Percentiles rank a stretch among this genome's conserved stretches.
Conservation (phyloP, 768 basidiomycete species). For the Strobilomyces confusus region DNA sequence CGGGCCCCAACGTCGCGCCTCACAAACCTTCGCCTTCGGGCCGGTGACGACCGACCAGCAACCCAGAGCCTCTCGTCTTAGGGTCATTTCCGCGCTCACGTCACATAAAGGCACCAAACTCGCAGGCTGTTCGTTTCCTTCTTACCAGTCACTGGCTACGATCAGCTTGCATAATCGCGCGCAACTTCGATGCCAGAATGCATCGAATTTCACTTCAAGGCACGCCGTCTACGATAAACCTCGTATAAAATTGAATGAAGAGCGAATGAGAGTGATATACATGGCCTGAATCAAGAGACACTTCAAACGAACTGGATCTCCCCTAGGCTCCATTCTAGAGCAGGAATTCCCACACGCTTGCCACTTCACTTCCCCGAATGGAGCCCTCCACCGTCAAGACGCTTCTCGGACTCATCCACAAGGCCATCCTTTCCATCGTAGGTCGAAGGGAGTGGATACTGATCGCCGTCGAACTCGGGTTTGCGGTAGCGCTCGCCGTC, state of each 20-base stretch:
- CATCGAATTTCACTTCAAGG: background rate
- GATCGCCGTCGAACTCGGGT: background rate
- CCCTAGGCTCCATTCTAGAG: background rate
- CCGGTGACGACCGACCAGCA: no score
- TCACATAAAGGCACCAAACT: no score
- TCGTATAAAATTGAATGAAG: conserved; percentile 2
- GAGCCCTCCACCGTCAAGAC: background rate
- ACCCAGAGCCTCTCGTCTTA: no score
- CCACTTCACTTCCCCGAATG: conserved; percentile 5
- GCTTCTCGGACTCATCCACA: background rate
- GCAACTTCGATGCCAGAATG: background rate
- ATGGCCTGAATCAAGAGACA: conserved; percentile 5
- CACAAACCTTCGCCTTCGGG: no score
- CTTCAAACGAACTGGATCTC: background rate
- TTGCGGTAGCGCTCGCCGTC: conserved; percentile 11
- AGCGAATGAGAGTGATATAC: conserved; percentile 16
- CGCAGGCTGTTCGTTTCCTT: no score
- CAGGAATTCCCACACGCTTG: background rate
- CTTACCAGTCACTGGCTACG: no score
- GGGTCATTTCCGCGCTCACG: no score
- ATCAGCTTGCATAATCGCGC: no score
- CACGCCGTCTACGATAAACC: background rate
- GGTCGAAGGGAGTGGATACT: background rate
- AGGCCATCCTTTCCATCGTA: background rate
- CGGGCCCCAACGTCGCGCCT: no score